phyloP scores from a whole-genome alignment of 2,329 filamentous ascomycete species.

The Phoma sp. region DNA sequence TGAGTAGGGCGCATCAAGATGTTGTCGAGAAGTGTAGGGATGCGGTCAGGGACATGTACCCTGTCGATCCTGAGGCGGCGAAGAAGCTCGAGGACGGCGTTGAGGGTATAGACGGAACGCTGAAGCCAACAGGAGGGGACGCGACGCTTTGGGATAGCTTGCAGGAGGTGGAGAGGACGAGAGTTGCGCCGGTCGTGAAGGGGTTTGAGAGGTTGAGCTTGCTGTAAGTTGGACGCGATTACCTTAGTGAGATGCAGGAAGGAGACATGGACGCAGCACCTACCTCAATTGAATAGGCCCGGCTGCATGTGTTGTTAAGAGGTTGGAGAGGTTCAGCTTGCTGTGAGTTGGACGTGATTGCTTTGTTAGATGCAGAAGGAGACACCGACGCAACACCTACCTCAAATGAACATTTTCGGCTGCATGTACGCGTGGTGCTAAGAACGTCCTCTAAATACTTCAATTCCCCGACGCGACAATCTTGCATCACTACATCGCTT shows the following conservation, averaged over 20 bases:
- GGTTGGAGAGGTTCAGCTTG: too few relatives aligned
- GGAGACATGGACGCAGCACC: background rate
- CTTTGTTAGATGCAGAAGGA: too few relatives aligned
- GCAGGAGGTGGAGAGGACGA: conserved; percentile 47
- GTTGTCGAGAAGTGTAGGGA: conserved; percentile 73
- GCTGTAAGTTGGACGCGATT: conserved; percentile 11
- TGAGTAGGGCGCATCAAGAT: conserved; percentile 76
- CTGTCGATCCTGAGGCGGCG: conserved; percentile 8
- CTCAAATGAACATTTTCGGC: too few relatives aligned
- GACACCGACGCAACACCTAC: too few relatives aligned
- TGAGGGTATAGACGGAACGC: conserved; percentile 27
- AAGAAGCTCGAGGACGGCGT: conserved; percentile 19
- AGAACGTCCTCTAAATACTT: too few relatives aligned
- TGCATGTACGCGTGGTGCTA: too few relatives aligned
- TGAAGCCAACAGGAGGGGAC: conserved; percentile 52
- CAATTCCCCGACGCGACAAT: too few relatives aligned
- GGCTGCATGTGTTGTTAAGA: too few relatives aligned
- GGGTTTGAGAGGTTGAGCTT: conserved; percentile 55
- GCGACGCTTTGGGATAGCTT: conserved; percentile 57
- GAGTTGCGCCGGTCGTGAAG: conserved; percentile 62
- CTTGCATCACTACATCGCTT: too few relatives aligned
- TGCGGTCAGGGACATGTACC: conserved; percentile 66
- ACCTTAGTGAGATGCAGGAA: background rate
- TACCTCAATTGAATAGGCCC: too few relatives aligned
- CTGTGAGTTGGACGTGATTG: too few relatives aligned